phyloP scores from a whole-genome alignment of 768 basidiomycete genomes.

The Lactarius sanguifluus region DNA sequence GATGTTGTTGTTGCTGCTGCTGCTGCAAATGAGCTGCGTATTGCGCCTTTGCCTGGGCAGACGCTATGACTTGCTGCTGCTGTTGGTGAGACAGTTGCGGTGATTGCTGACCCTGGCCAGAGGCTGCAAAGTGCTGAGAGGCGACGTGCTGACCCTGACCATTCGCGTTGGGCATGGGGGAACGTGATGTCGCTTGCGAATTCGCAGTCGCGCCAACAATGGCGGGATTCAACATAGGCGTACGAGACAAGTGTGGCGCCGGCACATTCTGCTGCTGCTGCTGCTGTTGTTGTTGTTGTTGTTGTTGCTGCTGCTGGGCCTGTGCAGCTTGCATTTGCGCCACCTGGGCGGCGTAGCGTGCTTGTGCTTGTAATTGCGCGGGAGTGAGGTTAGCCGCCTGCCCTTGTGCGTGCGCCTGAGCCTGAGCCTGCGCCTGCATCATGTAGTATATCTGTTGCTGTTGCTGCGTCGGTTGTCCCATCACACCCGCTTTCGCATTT shows the following conservation, averaged over 20 bases:
- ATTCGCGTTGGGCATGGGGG: conserved; percentile 25
- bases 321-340: conserved; percentile 23
- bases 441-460: not conserved
- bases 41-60: not conserved
- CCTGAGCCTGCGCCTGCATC: conserved; percentile 27
- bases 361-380: conserved; percentile 11
- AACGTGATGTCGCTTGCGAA: conserved; percentile 21
- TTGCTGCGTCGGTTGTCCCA: conserved; percentile 6
- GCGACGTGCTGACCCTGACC: conserved; percentile 30
- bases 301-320: conserved; percentile 32
- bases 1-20: conserved; percentile 28
- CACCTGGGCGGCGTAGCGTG: conserved; percentile 19
- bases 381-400: conserved; percentile 4
- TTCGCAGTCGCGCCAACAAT: conserved; percentile 15
- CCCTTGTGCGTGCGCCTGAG: conserved; percentile 28
- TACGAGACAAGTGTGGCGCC: conserved; percentile 28
- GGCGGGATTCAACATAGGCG: conserved; percentile 25
- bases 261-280: conserved; percentile 31
- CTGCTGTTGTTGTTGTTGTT: conserved; percentile 33
- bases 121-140: conserved; percentile 10
- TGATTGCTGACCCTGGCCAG: conserved; percentile 19
- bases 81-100: conserved; percentile 22
- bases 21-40: conserved; percentile 13
- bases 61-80: conserved; percentile 15
- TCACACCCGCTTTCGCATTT: conserved; percentile 13